Conservation (phyloP, 139 green algal species). For the Chlorella sp. region DNA sequence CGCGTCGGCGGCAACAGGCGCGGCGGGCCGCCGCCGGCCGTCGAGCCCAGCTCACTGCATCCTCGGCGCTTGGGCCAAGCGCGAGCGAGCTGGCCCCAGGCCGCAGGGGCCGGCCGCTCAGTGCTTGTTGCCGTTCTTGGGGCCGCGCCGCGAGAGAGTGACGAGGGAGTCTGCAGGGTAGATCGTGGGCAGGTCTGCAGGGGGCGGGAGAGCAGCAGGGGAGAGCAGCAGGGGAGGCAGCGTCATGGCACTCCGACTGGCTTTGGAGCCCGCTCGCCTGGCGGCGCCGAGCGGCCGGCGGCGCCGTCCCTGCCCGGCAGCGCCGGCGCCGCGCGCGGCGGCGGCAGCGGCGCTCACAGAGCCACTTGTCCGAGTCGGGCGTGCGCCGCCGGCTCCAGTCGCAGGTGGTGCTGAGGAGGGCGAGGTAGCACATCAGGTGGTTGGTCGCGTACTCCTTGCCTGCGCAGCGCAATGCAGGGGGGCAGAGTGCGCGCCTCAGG, state of each 20-base stretch:
- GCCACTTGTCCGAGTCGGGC: conserved; percentile 21
- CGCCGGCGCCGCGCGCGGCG: too few relatives aligned
- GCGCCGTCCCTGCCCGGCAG: background rate
- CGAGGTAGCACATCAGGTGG: conserved; percentile 79
- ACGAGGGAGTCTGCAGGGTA: conserved; percentile 81
- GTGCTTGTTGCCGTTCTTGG: too few relatives aligned
- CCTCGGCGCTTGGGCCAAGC: too few relatives aligned
- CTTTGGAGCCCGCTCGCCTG: background rate
- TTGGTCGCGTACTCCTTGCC: conserved; percentile 83
- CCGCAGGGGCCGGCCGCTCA: too few relatives aligned
- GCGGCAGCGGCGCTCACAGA: background rate
- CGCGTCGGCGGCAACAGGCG: too few relatives aligned
- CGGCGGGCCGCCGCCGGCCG: too few relatives aligned
- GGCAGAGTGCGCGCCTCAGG: too few relatives aligned
- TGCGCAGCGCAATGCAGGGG: background rate
- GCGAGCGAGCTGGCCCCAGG: background rate
- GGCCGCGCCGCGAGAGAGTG: conserved; percentile 16
- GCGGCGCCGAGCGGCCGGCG: background rate
- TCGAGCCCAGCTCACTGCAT: too few relatives aligned
- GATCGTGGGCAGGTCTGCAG: conserved; percentile 74
- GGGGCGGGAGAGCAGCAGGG: too few relatives aligned
- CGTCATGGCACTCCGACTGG: background rate
- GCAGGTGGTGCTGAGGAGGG: conserved; percentile 61
- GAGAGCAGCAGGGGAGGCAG: background rate
- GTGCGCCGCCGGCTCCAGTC: conserved; percentile 65